Conservation (phyloP, 2,329 filamentous ascomycete genomes). For the Nigrospora sphaerica region DNA sequence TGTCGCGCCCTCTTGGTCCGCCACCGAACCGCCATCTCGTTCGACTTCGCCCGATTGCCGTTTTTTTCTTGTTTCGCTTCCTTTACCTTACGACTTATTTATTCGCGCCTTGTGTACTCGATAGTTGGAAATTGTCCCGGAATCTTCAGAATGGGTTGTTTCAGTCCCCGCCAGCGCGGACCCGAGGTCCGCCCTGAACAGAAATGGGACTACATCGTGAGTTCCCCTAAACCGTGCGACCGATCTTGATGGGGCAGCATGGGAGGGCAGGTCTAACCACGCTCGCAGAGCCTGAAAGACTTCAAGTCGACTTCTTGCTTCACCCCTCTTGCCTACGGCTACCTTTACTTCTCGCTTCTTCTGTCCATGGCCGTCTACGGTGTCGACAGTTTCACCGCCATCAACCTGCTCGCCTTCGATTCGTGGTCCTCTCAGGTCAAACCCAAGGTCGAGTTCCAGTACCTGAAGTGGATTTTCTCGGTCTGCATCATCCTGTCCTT, state of each 20-base stretch:
- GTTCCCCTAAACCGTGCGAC: constrained; percentile 20
- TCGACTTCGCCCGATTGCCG: too few species aligned
- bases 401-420: constrained; percentile 85
- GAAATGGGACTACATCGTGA: constrained; percentile 89
- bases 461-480: constrained; percentile 93
- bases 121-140: not conserved
- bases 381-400: constrained; percentile 87
- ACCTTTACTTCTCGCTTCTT: constrained; percentile 73
- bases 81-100: too few species aligned
- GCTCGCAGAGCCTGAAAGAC: constrained; percentile 50
- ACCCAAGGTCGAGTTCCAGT: constrained; percentile 59
- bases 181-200: constrained; percentile 69
- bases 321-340: constrained; percentile 72
- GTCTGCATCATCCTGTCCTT: constrained; percentile 88
- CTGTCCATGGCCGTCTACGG: constrained; percentile 79
- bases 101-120: too few species aligned
- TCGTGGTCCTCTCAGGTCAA: constrained; percentile 80
- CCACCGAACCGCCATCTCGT: too few species aligned
- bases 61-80: too few species aligned
- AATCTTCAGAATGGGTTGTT: constrained; percentile 53
- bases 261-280: constrained; percentile 2
- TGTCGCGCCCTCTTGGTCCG: too few species aligned
- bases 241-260: not conserved
- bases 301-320: constrained; percentile 80
- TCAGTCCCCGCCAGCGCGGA: constrained; percentile 51